Evolutionary conservation across 2,329 filamentous ascomycete genomes (phyloP).

Genomic region (Apiospora kogelbergensis): DNA sequence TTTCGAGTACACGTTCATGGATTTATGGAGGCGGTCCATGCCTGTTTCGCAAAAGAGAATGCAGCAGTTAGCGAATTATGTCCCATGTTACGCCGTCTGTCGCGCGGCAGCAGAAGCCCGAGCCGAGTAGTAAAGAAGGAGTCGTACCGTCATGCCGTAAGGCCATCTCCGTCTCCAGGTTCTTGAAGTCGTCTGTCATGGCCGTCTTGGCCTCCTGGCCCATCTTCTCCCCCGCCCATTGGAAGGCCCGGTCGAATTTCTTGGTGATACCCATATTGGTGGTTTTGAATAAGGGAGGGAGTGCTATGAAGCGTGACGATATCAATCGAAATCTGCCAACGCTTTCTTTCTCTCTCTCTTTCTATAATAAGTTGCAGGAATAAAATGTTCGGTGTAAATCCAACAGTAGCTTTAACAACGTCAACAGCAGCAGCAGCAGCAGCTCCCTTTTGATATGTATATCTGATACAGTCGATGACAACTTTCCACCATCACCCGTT

Average conservation of each 20-base stretch:
- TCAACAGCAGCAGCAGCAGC: background rate
- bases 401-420: too few species aligned
- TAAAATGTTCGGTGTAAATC: background rate
- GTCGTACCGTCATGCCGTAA: conserved; percentile 79
- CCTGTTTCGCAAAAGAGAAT: conserved; percentile 56
- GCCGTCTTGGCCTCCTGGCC: conserved; percentile 84
- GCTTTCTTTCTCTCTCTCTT: background rate
- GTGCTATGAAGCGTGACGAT: background rate
- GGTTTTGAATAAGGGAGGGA: background rate
- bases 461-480: conserved; percentile 1
- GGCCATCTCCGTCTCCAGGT: conserved; percentile 85
- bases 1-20: conserved; percentile 84
- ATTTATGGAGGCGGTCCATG: conserved; percentile 85
- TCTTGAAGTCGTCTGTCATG: conserved; percentile 88
- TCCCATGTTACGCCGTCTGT: background rate
- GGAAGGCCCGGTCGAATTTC: conserved; percentile 92
- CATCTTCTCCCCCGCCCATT: conserved; percentile 98
- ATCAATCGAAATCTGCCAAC: background rate
- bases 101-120: too few species aligned
- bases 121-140: conserved; percentile 11
- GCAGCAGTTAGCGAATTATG: background rate
- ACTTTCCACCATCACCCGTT: conserved; percentile 4
- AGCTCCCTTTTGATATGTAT: conserved; percentile 3
- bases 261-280: conserved; percentile 62
- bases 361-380: background rate